phyloP scores from a whole-genome alignment of 306 rosid genomes.

The Leucaena leucocephala region DNA sequence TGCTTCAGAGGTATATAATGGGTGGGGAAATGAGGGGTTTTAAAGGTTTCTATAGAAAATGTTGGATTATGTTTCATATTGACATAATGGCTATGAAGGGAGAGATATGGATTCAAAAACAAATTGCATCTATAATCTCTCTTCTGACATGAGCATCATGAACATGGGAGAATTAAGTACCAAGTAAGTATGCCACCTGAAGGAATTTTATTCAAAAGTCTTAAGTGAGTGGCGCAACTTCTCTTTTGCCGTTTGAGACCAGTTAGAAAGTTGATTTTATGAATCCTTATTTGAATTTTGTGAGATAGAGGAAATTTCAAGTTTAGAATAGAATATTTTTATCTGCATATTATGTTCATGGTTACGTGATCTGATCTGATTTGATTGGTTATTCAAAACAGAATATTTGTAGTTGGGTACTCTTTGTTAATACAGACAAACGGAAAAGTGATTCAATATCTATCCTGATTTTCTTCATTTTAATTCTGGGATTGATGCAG shows the following conservation, averaged over 20 bases:
- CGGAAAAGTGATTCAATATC: neutral
- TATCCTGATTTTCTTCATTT: neutral
- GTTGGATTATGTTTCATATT: neutral
- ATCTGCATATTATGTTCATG: neutral
- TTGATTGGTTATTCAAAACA: neutral
- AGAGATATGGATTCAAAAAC: neutral
- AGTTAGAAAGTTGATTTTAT: neutral
- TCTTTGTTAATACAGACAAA: neutral
- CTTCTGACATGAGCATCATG: neutral
- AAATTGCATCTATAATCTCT: neutral
- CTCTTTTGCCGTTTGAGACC: neutral
- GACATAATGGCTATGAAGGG: neutral
- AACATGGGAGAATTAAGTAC: neutral
- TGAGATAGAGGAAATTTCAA: neutral
- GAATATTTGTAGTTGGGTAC: neutral
- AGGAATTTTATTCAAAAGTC: conserved; percentile 2
- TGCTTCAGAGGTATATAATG: conserved; percentile 60
- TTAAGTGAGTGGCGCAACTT: neutral
- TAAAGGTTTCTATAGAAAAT: neutral
- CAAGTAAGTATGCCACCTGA: neutral
- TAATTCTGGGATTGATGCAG: conserved; percentile 36
- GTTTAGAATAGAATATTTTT: neutral
- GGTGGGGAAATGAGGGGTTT: neutral
- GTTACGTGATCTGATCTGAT: neutral
- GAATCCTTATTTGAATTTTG: conserved; percentile 3